Percentiles rank a stretch among this genome's conserved stretches.
Evolutionary conservation across 306 rosid species (phyloP).

Genomic region (Corylus avellana): DNA sequence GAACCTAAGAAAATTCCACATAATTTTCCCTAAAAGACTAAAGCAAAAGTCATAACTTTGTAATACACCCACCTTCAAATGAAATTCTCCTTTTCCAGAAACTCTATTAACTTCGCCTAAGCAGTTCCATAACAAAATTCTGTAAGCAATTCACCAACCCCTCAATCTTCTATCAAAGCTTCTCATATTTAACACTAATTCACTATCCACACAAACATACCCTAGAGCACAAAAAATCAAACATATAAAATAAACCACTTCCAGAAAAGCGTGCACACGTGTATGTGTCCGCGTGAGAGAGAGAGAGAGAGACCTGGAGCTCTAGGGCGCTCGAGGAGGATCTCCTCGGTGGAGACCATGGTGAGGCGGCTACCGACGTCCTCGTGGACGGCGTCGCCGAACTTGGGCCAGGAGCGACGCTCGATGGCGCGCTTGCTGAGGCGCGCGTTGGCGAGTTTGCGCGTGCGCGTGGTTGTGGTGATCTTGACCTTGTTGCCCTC

Average conservation of each 20-base stretch:
- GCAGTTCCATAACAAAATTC: not conserved
- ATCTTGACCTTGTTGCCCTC: slow-evolving; percentile 80
- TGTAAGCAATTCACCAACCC: not conserved
- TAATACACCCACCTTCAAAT: not conserved
- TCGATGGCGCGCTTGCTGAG: slow-evolving; percentile 62
- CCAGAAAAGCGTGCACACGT: not conserved
- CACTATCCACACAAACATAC: not conserved
- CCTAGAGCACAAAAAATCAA: not conserved
- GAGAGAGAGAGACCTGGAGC: slow-evolving; percentile 57
- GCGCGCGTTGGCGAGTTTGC: slow-evolving; percentile 62
- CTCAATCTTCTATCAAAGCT: no score
- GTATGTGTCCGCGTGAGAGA: not conserved
- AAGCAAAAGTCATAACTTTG: not conserved
- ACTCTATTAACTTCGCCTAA: not conserved
- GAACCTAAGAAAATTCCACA: not conserved
- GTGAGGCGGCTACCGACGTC: slow-evolving; percentile 86
- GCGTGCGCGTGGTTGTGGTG: slow-evolving; percentile 70
- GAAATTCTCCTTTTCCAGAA: not conserved
- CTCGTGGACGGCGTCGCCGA: slow-evolving; percentile 85
- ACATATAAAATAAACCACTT: not conserved
- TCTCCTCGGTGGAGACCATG: slow-evolving; percentile 94
- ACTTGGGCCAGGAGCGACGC: slow-evolving; percentile 80
- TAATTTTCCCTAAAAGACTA: not conserved
- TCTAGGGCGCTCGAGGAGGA: slow-evolving; percentile 83
- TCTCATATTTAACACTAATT: not conserved